Base-by-base conservation (phyloP, 768 basidiomycete species). In the Rhodocollybia butyracea region DNA sequence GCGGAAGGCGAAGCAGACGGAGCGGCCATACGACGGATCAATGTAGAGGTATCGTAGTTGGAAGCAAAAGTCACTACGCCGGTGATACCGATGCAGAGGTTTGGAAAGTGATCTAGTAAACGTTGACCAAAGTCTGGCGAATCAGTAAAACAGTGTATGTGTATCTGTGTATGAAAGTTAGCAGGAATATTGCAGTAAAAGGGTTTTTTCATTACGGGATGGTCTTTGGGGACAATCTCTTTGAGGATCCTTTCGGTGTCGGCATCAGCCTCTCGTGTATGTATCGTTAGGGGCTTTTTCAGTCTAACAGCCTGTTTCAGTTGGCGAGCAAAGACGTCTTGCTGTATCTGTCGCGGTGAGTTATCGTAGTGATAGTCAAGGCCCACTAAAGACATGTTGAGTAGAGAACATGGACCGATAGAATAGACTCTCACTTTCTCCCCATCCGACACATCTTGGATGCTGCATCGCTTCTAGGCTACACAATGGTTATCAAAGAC, bases 71-170 rank as follows among this genome's bases (percentile, higher is more conserved):
- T 87, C 56, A 93, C 83, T 27, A 94, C 91, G 41, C 89, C 89
- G 2, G 91, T 94, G 46, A 94, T 81, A 2, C 92, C 92, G 46
- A 94, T 91, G 65, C 80, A 87, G 13, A 92, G 80, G 64, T 93
- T 91, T 0, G 88, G 83, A 66, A 93, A 94, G 61, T 90, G 80
- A 15, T 80, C 81, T 1, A 94, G 74, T 15, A 95, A 74, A 3
- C 86, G 78, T 36, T 74, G 74, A 0, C 86, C 92, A 60, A 93
- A 86, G 19, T 75, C 84, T 0, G 89, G 89, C 0, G 86, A 75
- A 66, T 94, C 91, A 1, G 91, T 93, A 68, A 89, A 94, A 64
- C 92, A 95, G 60, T 94, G 93, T 4, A 95, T 76, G 62, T 94
- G 92, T 27, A 94, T 85, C 85, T 90, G 57, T n/a, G 30, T n/a